These are phyloP conservation scores for Colletotrichum tanaceti DNA, from an alignment of 2,329 filamentous ascomycete species.

Conservation along the genomic window DNA sequence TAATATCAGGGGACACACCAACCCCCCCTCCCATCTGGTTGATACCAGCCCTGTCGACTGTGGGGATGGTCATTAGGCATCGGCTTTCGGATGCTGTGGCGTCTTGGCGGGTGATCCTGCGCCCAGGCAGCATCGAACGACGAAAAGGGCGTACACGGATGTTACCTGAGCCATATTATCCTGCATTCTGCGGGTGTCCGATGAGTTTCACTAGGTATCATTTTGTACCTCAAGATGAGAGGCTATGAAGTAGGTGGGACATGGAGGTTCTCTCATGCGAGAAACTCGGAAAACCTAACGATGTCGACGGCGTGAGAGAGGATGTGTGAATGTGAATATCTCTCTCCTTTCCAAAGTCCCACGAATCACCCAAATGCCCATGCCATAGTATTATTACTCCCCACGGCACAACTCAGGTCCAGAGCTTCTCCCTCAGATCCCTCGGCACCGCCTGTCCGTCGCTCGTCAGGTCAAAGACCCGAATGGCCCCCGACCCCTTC, in stretches of 20 bases:
- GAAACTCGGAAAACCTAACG: background rate
- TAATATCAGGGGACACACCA: background rate
- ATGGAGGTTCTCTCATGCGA: background rate
- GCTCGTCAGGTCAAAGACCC: background rate
- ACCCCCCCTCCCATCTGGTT: background rate
- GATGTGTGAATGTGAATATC: no score
- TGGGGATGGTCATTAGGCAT: background rate
- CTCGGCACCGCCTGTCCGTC: background rate
- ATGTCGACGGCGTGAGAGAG: no score
- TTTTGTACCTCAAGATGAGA: no score
- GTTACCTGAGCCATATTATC: slow-evolving; percentile 2
- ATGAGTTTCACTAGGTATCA: no score
- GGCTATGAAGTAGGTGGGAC: rapidly evolving
- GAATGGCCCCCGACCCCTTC: background rate
- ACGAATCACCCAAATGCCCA: background rate
- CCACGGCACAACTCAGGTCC: background rate
- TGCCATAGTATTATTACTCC: rapidly evolving
- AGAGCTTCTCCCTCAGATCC: background rate
- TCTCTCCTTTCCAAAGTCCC: no score
- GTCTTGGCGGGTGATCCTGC: slow-evolving; percentile 4
- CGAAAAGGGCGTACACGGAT: background rate
- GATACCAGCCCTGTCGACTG: slow-evolving; percentile 1
- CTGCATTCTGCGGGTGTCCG: background rate
- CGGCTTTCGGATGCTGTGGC: background rate
- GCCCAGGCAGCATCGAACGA: background rate